Conservation (phyloP, 352 stramenopile species). For the Globisporangium echinulatum region DNA sequence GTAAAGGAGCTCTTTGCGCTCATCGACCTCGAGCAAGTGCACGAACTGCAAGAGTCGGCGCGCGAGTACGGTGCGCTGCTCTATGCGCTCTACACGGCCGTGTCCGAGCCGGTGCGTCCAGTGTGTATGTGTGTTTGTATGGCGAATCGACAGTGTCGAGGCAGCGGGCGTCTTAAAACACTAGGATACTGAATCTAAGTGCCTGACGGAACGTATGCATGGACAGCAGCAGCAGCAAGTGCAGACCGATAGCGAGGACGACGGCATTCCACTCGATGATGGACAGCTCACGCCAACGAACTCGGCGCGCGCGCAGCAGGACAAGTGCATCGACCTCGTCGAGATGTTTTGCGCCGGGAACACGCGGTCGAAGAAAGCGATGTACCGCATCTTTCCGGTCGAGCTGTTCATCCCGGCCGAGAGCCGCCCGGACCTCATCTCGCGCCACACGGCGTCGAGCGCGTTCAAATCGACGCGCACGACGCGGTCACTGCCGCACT, state of each 20-base stretch:
- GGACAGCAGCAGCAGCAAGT: neutral
- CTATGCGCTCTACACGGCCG: slow-evolving; percentile 49
- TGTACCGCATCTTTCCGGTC: slow-evolving; percentile 76
- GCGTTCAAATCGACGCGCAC: slow-evolving; percentile 33
- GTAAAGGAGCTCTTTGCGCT: slow-evolving; percentile 72
- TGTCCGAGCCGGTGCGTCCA: slow-evolving; percentile 23
- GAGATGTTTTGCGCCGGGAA: slow-evolving; percentile 83
- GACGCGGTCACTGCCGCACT: slow-evolving; percentile 48
- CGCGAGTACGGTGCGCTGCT: slow-evolving; percentile 70
- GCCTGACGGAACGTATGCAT: too few relatives aligned
- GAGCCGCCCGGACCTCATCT: slow-evolving; percentile 42
- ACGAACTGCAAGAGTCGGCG: slow-evolving; percentile 72
- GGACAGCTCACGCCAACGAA: slow-evolving; percentile 36
- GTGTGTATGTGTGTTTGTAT: neutral
- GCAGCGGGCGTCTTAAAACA: neutral
- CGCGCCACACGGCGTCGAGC: slow-evolving; percentile 48
- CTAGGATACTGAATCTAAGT: too few relatives aligned
- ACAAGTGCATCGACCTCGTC: slow-evolving; percentile 63
- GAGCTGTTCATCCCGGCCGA: slow-evolving; percentile 72
- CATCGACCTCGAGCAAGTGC: slow-evolving; percentile 67
- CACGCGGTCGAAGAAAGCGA: slow-evolving; percentile 62
- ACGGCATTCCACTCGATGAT: slow-evolving; percentile 14
- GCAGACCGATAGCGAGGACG: slow-evolving; percentile 4
- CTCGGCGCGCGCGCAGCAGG: slow-evolving; percentile 19
- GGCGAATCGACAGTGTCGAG: neutral